Base-by-base conservation (phyloP, 768 basidiomycete species). In the Asterophora lycoperdoides region DNA sequence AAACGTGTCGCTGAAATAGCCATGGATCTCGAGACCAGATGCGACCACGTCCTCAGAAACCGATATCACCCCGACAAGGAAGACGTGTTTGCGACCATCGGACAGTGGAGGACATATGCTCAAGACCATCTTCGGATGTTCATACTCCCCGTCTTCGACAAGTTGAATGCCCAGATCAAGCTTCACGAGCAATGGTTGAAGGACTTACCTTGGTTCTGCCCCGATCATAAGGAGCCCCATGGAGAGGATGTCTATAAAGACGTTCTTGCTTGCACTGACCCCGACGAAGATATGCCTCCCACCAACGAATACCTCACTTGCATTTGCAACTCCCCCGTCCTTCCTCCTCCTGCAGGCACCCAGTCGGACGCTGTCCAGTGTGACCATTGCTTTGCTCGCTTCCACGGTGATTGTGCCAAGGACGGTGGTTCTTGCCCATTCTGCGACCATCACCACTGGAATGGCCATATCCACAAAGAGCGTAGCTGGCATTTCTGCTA, bases 371-470 rank as follows among this genome's bases (percentile, higher is more conserved):
- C 90, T 1, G 90, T 93, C 13, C 90, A 93, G 62, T 93, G 89
- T 62, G 89, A 93, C 60, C 89, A 92, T 57, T 93, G 89, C 54
- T 88, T 79, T 62, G 90, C 89, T 41, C 74, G 89, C 41, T 93
- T 93, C 68, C 89, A 93, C 52, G 89, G 88, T 4, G 76, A 82
- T 41, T 92, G 89, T 57, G 89, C 89, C 9, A 84, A 83, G 56
- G 88, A 86, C 54, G 89, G 89, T n/a, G 90, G 89, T 30, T 93
- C 89, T 4, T 93, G 89, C 61, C 89, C 89, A 0, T 93, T 93
- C 71, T 93, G 89, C 56, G 89, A 93, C 55, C 89, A 90, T 57
- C 86, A 90, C 53, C 90, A 93, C 60, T 92, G 89, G 89, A 89
- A 92, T 56, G 89, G 89, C 15, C 78, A 85, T 3, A 83, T 92